Base-by-base conservation (phyloP, 1,284 basidiomycete species). In the Malassezia vespertilionis region DNA sequence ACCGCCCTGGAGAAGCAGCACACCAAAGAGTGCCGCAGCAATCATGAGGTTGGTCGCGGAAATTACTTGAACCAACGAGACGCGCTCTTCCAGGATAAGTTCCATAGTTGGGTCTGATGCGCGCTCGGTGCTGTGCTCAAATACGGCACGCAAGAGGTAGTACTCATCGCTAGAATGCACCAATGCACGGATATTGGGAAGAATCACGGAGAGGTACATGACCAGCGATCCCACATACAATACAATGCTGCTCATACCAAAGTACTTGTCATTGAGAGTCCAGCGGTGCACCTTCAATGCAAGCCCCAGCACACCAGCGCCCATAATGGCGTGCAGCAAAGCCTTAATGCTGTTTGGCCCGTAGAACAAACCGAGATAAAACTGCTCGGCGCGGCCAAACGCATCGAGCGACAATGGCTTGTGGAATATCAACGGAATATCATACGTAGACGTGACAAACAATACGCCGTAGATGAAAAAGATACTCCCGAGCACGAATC, bases 231-330 rank as follows among this genome's bases (percentile, higher is more conserved):
- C 64, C 39, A 69, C 53, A 46, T 61, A 63, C 27, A 68, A 53
- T 21, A 49, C 61, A 14, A 70, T 46, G 31, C 60, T 61, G 12
- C 58, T 54, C 10, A 63, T 56, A 44, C 68, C 67, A 51, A 67
- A 70, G 54, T 67, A 70, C 52, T 62, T 67, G 34, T 66, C 67
- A 37, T 57, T 56, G 34, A 69, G 65, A 38, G 46, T 60, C 67
- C 67, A 70, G 11, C 61, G 53, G 33, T 69, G 64, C 18, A 70
- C 51, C 47, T 70, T 70, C 22, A 64, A 57, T 7, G 61, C 40
- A 14, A 69, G 49, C 2, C 63, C 67, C 23, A 70, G 33, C 28
- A 70, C 32, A 9, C 67, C 67, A 8, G 69, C 49, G 0, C 51
- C 63, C 18, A 67, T 56, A 55, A 70, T 62, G 2, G 63, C 63